Evolutionary conservation across 441 rosid species (phyloP).

Genomic region (Adansonia gregorii): DNA sequence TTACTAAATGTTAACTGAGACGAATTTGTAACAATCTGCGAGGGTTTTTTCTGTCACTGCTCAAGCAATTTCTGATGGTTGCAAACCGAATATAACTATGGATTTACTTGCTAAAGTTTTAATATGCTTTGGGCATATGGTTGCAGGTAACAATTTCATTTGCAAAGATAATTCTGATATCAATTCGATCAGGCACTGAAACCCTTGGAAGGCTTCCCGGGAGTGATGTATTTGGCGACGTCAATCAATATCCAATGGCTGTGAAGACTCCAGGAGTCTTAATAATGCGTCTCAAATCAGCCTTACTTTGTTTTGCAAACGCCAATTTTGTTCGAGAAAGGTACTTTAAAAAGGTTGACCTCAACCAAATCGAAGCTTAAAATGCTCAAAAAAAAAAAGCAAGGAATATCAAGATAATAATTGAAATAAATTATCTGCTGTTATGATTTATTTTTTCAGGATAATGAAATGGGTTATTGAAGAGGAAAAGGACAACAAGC

Average conservation of each 20-base stretch:
- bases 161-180: constrained; percentile 63
- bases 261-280: constrained; percentile 53
- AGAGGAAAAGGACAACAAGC: constrained; percentile 40
- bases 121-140: not conserved
- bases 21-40: too few species aligned
- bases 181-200: constrained; percentile 71
- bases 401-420: not conserved
- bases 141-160: constrained; percentile 68
- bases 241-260: constrained; percentile 78
- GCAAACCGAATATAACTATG: not conserved
- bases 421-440: not conserved
- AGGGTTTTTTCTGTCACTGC: too few species aligned
- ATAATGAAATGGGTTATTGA: constrained; percentile 47
- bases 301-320: constrained; percentile 81
- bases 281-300: constrained; percentile 64
- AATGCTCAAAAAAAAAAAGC: not conserved
- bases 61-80: too few species aligned
- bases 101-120: not conserved
- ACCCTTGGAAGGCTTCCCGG: constrained; percentile 71
- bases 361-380: not conserved
- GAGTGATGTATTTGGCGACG: constrained; percentile 51
- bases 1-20: too few species aligned
- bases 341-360: constrained; percentile 30
- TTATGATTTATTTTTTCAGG: constrained; percentile 36
- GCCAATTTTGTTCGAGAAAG: constrained; percentile 69